phyloP scores from a whole-genome alignment of 176 grass and related monocot genomes.

The Raddia guianensis region DNA sequence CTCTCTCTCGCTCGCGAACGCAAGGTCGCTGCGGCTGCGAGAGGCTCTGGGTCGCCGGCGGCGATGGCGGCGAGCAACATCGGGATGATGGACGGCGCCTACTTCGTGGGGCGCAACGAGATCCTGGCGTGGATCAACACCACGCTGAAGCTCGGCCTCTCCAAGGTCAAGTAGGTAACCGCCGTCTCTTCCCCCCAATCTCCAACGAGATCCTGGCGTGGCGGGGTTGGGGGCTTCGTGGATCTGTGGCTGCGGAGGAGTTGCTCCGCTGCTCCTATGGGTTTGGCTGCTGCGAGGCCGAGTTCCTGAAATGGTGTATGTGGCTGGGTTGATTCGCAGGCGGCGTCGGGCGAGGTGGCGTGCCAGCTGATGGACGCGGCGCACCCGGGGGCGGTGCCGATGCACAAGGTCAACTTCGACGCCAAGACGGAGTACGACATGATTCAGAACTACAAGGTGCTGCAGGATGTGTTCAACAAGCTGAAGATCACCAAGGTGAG shows the following conservation, averaged over 20 bases:
- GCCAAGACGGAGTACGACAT: slow-evolving; percentile 97
- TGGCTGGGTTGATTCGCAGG: slow-evolving; percentile 36
- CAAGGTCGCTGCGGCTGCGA: background rate
- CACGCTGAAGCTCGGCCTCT: slow-evolving; percentile 80
- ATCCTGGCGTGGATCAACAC: slow-evolving; percentile 99
- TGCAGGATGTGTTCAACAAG: slow-evolving; percentile 98
- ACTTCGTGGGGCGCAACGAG: slow-evolving; percentile 95
- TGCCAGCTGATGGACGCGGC: slow-evolving; percentile 95
- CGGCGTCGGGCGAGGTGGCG: slow-evolving; percentile 80
- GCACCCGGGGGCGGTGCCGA: slow-evolving; percentile 84
- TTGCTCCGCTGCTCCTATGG: background rate
- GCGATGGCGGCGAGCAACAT: slow-evolving; percentile 78
- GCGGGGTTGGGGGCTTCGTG: background rate
- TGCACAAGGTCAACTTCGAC: slow-evolving; percentile 99
- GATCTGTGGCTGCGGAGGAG: background rate
- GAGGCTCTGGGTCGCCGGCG: slow-evolving; percentile 9
- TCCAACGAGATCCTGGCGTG: too few species aligned
- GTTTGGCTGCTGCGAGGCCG: background rate
- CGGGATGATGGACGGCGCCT: slow-evolving; percentile 97
- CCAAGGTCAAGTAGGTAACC: slow-evolving; percentile 94
- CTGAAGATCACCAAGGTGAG: slow-evolving; percentile 93
- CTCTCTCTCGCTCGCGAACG: slow-evolving; percentile 1
- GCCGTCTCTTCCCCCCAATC: background rate
- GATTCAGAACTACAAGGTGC: slow-evolving; percentile 99
- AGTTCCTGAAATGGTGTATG: background rate